phyloP scores from a whole-genome alignment of 202 grass and related monocot species.

The Schoenoplectus triqueter region DNA sequence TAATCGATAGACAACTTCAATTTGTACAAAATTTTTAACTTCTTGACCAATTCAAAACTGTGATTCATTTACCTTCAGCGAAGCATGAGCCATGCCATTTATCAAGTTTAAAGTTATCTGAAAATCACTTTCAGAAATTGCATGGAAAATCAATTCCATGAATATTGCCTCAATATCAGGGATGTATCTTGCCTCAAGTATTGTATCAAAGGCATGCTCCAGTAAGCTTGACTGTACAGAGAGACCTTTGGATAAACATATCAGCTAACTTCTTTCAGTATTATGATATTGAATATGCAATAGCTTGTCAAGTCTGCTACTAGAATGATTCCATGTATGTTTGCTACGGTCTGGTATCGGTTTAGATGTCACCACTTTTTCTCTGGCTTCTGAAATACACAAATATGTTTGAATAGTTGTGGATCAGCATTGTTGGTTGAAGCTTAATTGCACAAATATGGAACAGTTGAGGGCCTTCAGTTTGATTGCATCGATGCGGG shows the following conservation, averaged over 20 bases:
- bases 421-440: neutral
- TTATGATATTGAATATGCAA: neutral
- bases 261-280: neutral
- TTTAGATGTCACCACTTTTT: neutral
- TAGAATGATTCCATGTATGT: neutral
- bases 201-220: slow-evolving; percentile 84
- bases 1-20: slow-evolving; percentile 43
- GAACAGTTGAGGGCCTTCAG: neutral
- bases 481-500: neutral
- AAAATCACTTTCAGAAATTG: slow-evolving; percentile 56
- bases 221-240: slow-evolving; percentile 66
- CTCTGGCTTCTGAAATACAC: neutral
- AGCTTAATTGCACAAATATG: slow-evolving; percentile 11
- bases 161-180: slow-evolving; percentile 59
- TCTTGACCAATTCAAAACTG: slow-evolving; percentile 51
- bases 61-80: slow-evolving; percentile 56
- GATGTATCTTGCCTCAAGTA: slow-evolving; percentile 69
- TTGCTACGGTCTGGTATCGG: neutral
- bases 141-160: slow-evolving; percentile 68
- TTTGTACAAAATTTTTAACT: no score
- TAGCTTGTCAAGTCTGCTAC: neutral
- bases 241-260: slow-evolving; percentile 35
- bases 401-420: slow-evolving; percentile 9
- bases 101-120: slow-evolving; percentile 55
- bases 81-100: slow-evolving; percentile 67